A percentile compares a stretch with the other conserved stretches of the same genome.
These are phyloP conservation scores for Serendipita sp. DNA, from an alignment of 768 basidiomycete species.

Conservation along the genomic window DNA sequence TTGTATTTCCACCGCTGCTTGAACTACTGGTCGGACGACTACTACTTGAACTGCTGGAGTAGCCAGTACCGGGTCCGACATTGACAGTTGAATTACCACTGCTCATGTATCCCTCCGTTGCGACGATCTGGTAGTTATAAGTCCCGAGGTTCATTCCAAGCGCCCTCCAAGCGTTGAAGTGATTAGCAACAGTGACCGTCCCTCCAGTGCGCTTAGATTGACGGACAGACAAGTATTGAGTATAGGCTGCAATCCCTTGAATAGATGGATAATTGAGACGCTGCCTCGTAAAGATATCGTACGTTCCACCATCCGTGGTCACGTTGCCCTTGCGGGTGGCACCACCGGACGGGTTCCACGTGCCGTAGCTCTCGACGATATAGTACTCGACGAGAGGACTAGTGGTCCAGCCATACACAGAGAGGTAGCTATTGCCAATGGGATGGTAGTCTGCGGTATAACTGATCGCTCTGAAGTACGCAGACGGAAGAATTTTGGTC, in stretches of 20 bases:
- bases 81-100: no score
- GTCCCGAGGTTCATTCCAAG: no score
- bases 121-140: no score
- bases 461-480: slow-evolving; percentile 20
- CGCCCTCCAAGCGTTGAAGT: no score
- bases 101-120: no score
- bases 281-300: slow-evolving; percentile 26
- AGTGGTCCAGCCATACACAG: slow-evolving; percentile 33
- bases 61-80: no score
- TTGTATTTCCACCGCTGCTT: background rate
- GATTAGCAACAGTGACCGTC: no score
- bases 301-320: slow-evolving; percentile 27
- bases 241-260: slow-evolving; percentile 28
- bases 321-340: slow-evolving; percentile 24
- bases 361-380: slow-evolving; percentile 28
- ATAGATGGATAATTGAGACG: slow-evolving; percentile 30
- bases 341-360: slow-evolving; percentile 25
- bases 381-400: slow-evolving; percentile 34
- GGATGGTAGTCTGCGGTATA: slow-evolving; percentile 25
- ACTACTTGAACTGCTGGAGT: no score
- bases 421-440: slow-evolving; percentile 28
- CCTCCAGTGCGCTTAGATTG: no score
- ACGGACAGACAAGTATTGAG: slow-evolving; percentile 33
- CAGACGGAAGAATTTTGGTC: background rate
- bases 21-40: background rate